Base-by-base conservation (phyloP, 208 protist genomes). In the Trichomonas vaginalis region DNA sequence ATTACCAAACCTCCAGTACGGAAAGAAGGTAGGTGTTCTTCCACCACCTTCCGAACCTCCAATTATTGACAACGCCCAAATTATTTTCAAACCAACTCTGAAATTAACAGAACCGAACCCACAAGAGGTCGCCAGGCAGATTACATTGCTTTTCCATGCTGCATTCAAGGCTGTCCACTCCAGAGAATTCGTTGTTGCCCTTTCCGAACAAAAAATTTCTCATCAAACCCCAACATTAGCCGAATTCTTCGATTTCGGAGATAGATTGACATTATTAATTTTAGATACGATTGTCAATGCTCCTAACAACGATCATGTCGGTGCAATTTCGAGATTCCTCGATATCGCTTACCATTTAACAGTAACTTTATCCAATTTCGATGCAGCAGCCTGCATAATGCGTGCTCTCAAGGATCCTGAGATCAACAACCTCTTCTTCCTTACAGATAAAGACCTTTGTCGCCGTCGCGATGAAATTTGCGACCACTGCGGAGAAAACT, bases 131-230 rank as follows among this genome's bases (percentile, higher is more conserved):
- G 86, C 86, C 6, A 23, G 86, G 9, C 86, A 92, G 37, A 92
- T 92, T 15, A 56, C 86, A 17, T 27, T 92, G 8, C n/a, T 92
- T 0, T 92, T 92, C 86, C 86, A 92, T 39, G 45, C 42, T 17
- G 86, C 86, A 14, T 92, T 92, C n/a, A 92, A 92, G 27, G 86
- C 37, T 51, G 45, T 92, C 15, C 86, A 92, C 86, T 92, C 86
- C 1, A 40, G 86, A 27, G 86, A 92, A 39, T 92, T 92, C 45
- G 27, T 92, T 39, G 35, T 92, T 15, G 86, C 86, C 35, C 17
- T 42, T 1, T 27, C 40, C 17, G 35, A 42, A 9, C 40, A 92
- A 51, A 40, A 40, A 32, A 51, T 51, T 51, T 92, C 86, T 4
- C 86, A 92, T 39, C 86, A 92, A 47, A 92, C 86, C 14, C 86